Evolutionary conservation across 106 monocot genomes (phyloP), one percentile per base, ranked within the genome.

Genomic region (Apostasia ramifera): DNA sequence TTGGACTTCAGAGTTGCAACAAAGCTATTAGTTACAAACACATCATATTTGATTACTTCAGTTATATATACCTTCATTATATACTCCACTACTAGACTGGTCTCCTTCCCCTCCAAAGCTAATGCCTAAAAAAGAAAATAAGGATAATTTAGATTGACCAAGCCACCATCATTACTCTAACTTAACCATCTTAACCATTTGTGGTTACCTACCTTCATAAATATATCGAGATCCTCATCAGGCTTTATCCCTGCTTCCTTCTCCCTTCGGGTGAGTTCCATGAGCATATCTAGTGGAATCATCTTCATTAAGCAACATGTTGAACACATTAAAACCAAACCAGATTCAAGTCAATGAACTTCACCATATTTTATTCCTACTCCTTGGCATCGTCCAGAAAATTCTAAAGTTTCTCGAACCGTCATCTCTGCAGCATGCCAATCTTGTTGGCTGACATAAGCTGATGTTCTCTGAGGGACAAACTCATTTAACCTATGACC

Each of bases 381-480:
- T 50, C 98, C 98, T 77, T 98, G 98, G 76, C 89, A 93, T 8
- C 79, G 81, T 49, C 87, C 93, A 37, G 98, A 83, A 85, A 93
- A 93, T 26, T 98, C 83, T 57, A 98, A 65, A 60, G 85, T 88
- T 87, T 98, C 98, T 76, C 98, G 87, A 14, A 98, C 98, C 14
- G 98, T 98, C 81, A 85, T 81, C 77, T 98, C 98, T 57, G 84
- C 82, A 71, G 76, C 83, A 81, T 90, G 90, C 82, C 90, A 87
- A 58, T 98, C 98, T 75, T 90, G 83, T 76, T 98, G 98, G 77
- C 98, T 87, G 50, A 98, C 98, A 90, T 98, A 98, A 78, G 93
- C 93, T 53, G 98, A 90, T 69, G 93, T 93, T 76, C 93, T 87
- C 57, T 98, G 98, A 54, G 98, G 98, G 59, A 98, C 90, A 82